Evolutionary conservation across 2,329 filamentous ascomycete species (phyloP).

Genomic region (Aspergillus eucalypticola): DNA sequence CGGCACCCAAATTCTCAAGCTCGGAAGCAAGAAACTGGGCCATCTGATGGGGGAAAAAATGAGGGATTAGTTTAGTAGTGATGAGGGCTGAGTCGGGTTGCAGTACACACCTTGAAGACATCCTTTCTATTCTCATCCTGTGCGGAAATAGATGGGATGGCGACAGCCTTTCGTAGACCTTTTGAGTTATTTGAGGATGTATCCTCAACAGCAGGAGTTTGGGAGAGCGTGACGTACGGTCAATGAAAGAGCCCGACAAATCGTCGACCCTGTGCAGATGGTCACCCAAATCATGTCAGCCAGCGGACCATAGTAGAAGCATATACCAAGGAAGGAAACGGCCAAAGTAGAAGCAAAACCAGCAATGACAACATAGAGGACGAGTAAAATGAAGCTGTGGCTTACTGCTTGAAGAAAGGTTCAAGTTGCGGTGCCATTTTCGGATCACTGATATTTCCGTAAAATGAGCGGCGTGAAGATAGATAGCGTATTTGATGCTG

Average conservation of each 20-base stretch:
- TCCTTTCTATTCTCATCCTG: constrained; percentile 86
- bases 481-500: constrained; percentile 14
- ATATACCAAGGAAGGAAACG: neutral
- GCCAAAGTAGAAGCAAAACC: neutral
- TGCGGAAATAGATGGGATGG: constrained; percentile 92
- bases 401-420: constrained; percentile 80
- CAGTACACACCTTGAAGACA: constrained; percentile 70
- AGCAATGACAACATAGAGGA: neutral
- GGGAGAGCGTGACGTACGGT: constrained; percentile 54
- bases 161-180: constrained; percentile 81
- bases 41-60: constrained; percentile 59
- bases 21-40: constrained; percentile 84
- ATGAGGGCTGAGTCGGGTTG: neutral
- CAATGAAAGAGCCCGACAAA: constrained; percentile 78
- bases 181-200: constrained; percentile 13
- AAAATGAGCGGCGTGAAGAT: constrained; percentile 39
- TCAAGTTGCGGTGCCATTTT: constrained; percentile 91
- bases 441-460: constrained; percentile 49
- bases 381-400: constrained; percentile 5
- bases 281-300: constrained; percentile 10
- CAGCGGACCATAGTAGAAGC: neutral
- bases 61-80: constrained; percentile 1
- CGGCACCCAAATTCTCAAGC: constrained; percentile 78
- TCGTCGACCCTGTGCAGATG: constrained; percentile 62
- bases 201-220: constrained; percentile 10